Evolutionary conservation across 2,329 filamentous ascomycete genomes (phyloP), one percentile per base, ranked within the genome.

Genomic region (Arachnomyces sp.): DNA sequence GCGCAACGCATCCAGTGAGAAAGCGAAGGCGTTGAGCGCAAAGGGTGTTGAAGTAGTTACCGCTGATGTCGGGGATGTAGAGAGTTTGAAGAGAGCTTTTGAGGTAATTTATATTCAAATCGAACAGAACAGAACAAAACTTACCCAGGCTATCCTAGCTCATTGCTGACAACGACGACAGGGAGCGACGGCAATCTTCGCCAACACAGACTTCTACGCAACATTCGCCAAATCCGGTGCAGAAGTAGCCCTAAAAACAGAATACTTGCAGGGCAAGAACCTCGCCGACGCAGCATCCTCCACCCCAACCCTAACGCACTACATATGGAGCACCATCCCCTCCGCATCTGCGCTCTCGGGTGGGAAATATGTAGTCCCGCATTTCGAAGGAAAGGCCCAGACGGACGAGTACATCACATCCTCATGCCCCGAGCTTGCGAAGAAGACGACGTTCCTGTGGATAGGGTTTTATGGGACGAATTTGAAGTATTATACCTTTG

Each of bases 271-370:
- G 31, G 67, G 61, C 4, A 63, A 59, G 47, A 70, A 66, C 31
- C 43, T 71, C 4, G 67, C 66, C 3, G 56, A 57, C 4, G 67
- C 67, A 2, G 68, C 68, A 25, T 55, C 60, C 0, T 43, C 49
- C 6, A 64, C 55, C 0, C 11, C 48, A 0, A 60, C 63, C 0
- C 56, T 72, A 1, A 52, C 66, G 39, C 65, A 70, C 43, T 71
- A 63, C 47, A 56, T 71, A 39, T 71, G 66, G 65, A 67, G 62
- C 6, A 71, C 68, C 0, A 54, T 68, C 4, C 68, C 68, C 1
- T 58, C 60, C 28, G 50, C 56, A 4, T 49, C 46, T 28, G 47
- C 43, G 9, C 52, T 61, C 12, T 57, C 57, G 4, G 43, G 45
- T 0, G 65, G 66, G 0, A 58, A 60, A 35, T 42, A 51, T 2